Evolutionary conservation across 1,284 basidiomycete species (phyloP).

Genomic region (Termitomyces sp.): DNA sequence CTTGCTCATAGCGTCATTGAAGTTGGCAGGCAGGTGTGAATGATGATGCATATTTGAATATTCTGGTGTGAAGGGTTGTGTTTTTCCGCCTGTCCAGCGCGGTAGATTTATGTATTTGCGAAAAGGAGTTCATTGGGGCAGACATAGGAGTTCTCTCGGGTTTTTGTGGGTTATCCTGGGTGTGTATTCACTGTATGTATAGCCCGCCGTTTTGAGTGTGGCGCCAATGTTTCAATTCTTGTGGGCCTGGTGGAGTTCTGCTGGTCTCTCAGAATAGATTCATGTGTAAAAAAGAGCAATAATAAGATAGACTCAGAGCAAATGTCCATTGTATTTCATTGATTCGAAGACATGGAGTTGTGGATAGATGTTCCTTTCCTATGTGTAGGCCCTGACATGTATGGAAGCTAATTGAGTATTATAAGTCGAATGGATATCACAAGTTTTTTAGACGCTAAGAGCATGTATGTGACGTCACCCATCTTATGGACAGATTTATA

Average conservation of each 20-base stretch:
- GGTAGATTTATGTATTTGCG: constrained; percentile 6
- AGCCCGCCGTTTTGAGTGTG: constrained; percentile 1
- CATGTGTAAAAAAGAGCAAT: neutral
- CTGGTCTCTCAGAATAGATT: neutral
- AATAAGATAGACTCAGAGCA: neutral
- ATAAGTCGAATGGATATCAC: neutral
- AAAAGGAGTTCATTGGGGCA: constrained; percentile 9
- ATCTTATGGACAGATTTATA: neutral
- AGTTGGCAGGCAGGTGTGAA: neutral
- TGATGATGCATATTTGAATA: neutral
- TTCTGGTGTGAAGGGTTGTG: neutral
- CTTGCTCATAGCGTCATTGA: neutral
- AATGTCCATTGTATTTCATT: neutral
- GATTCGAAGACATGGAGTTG: neutral
- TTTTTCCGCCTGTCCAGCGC: neutral
- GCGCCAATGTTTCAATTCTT: neutral
- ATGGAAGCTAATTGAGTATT: neutral
- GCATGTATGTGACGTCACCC: neutral
- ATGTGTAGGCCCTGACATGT: neutral
- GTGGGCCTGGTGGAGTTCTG: neutral
- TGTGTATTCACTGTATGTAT: neutral
- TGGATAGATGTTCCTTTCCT: neutral
- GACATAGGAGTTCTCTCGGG: constrained; percentile 3
- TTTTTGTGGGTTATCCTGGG: neutral
- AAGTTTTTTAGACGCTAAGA: neutral